Percentiles rank a stretch among this genome's conserved stretches.
Evolutionary conservation across 2,329 filamentous ascomycete genomes (phyloP).

Genomic region (Ascochyta viciae-villosae): DNA sequence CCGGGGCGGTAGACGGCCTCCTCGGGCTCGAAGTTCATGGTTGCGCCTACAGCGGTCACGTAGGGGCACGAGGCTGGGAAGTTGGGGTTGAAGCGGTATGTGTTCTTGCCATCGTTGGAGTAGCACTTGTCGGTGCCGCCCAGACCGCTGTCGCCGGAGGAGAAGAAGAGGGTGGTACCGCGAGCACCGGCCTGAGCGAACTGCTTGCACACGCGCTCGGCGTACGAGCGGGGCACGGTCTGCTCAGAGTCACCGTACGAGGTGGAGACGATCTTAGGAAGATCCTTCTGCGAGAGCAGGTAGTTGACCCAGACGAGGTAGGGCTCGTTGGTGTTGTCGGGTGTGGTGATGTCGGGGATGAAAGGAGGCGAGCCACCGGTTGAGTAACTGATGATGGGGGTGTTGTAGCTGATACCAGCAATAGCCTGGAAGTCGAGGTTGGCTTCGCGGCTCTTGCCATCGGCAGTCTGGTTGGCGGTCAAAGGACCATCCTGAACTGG

Average conservation of each 20-base stretch:
- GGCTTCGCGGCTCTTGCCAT: slow-evolving; percentile 60
- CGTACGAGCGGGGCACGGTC: slow-evolving; percentile 66
- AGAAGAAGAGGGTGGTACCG: slow-evolving; percentile 70
- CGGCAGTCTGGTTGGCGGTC: slow-evolving; percentile 38
- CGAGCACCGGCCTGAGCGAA: slow-evolving; percentile 72
- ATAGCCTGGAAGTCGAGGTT: slow-evolving; percentile 71
- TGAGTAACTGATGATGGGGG: slow-evolving; percentile 64
- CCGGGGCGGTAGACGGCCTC: slow-evolving; percentile 52
- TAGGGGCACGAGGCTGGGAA: slow-evolving; percentile 74
- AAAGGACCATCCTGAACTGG: slow-evolving; percentile 55
- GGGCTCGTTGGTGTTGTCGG: slow-evolving; percentile 69
- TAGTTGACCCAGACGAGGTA: slow-evolving; percentile 70
- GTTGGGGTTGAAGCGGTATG: slow-evolving; percentile 63
- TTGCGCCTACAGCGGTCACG: slow-evolving; percentile 71
- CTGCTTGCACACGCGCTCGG: slow-evolving; percentile 66
- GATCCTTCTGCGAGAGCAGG: slow-evolving; percentile 61
- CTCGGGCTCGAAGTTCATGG: slow-evolving; percentile 62
- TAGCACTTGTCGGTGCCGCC: slow-evolving; percentile 60
- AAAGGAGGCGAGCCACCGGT: slow-evolving; percentile 65
- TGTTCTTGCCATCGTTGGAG: slow-evolving; percentile 65
- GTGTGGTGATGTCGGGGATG: slow-evolving; percentile 55
- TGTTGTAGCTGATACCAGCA: slow-evolving; percentile 61
- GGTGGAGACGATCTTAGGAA: slow-evolving; percentile 69
- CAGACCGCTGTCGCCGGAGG: slow-evolving; percentile 68
- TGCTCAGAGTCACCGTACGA: slow-evolving; percentile 74